Percentiles rank a stretch among this genome's conserved stretches.
Conservation (phyloP, 805 yeast genomes). For the Candida pini region DNA sequence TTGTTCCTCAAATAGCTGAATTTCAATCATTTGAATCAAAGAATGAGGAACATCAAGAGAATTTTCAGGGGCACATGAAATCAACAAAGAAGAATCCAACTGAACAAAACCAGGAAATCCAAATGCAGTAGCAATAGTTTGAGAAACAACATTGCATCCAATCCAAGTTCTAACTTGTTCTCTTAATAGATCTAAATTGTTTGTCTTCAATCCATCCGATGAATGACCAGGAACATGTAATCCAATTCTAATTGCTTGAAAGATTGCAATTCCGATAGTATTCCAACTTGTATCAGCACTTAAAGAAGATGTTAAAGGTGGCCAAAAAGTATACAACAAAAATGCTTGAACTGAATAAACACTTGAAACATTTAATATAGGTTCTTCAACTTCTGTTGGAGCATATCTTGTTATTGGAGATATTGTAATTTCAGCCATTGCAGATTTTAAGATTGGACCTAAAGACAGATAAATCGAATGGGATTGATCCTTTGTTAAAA, state of each 20-base stretch:
- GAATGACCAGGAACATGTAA: constrained; percentile 73
- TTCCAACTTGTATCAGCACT: constrained; percentile 97
- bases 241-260: constrained; percentile 90
- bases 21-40: constrained; percentile 73
- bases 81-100: constrained; percentile 65
- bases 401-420: constrained; percentile 83
- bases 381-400: constrained; percentile 74
- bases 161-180: constrained; percentile 92
- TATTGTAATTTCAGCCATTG: constrained; percentile 81
- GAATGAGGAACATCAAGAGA: constrained; percentile 42
- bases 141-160: constrained; percentile 86
- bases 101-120: constrained; percentile 93
- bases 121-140: constrained; percentile 83
- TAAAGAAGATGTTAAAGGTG: constrained; percentile 88
- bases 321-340: constrained; percentile 87
- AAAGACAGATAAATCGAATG: constrained; percentile 49
- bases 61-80: constrained; percentile 45
- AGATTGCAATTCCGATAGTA: constrained; percentile 87
- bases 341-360: constrained; percentile 95
- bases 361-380: constrained; percentile 79
- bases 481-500: constrained; percentile 19
- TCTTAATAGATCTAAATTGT: constrained; percentile 42
- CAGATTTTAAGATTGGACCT: constrained; percentile 65
- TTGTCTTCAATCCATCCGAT: constrained; percentile 41
- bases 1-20: constrained; percentile 83